These are phyloP conservation scores for Microbotryum violaceum DNA, from an alignment of 1,284 basidiomycete species.

Conservation along the genomic window DNA sequence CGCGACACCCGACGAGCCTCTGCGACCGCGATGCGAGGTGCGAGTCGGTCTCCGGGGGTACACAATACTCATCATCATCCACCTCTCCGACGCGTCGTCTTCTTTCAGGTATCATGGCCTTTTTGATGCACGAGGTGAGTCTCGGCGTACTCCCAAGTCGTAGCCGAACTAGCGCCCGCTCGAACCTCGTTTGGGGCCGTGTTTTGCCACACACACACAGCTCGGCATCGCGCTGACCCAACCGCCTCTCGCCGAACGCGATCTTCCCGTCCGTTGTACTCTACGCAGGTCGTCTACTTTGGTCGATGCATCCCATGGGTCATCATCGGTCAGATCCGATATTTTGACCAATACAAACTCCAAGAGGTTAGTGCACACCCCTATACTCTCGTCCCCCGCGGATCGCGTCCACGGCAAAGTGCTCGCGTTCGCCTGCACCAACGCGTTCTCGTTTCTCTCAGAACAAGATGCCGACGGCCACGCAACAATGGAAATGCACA, in stretches of 20 bases:
- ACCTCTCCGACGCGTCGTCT: too few relatives aligned
- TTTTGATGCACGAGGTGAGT: constrained; percentile 55
- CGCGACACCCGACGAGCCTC: background rate
- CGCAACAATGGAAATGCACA: constrained; percentile 93
- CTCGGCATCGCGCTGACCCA: too few relatives aligned
- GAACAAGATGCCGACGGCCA: constrained; percentile 64
- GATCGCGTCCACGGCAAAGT: background rate
- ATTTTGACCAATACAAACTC: constrained; percentile 90
- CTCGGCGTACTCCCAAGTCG: background rate
- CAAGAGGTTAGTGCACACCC: constrained; percentile 46
- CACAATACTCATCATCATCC: too few relatives aligned
- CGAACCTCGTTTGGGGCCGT: background rate
- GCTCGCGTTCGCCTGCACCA: background rate
- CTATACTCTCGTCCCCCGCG: background rate
- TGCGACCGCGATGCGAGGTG: too few relatives aligned
- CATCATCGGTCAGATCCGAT: constrained; percentile 78
- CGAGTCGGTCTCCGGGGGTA: too few relatives aligned
- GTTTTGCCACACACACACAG: too few relatives aligned
- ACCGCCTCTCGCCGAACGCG: too few relatives aligned
- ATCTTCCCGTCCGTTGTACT: background rate
- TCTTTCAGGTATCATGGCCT: constrained; percentile 68
- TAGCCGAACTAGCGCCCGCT: constrained; percentile 1
- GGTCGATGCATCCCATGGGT: constrained; percentile 93
- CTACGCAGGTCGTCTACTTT: constrained; percentile 79
- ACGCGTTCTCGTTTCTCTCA: constrained; percentile 25